Evolutionary conservation across 768 basidiomycete genomes (phyloP), one percentile per base, ranked within the genome.

Genomic region (Clitopilus hobsonii): DNA sequence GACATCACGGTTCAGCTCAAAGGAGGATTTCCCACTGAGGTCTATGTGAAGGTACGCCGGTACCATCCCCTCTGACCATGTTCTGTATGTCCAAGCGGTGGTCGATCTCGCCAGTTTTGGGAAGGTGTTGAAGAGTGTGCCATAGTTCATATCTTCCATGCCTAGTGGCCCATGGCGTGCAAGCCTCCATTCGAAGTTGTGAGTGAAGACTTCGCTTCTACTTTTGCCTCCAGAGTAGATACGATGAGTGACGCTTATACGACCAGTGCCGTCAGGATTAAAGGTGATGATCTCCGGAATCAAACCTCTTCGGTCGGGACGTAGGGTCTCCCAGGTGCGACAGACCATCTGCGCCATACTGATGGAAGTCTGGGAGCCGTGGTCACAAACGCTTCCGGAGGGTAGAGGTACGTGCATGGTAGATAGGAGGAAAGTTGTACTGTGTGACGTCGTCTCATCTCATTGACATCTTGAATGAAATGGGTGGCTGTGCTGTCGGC

Each of bases 331-430:
- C 51, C 51, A 52, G 14, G 51, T 52, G 3, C 51, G 27, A 13
- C 29, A 52, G 16, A 52, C 51, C 28, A 36, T 36, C 36, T 52
- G 51, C 14, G 51, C 51, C 20, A 52, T 52, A 36, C 29, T 16
- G 14, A 52, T 36, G 5, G 51, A 30, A 29, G 51, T 30, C 16
- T 13, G 51, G n/a, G 51, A 52, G 7, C 16, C n/a, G 36, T 30
- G 14, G 51, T 52, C 51, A 30, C 51, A 52, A 18, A 52, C 51
- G 36, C 18, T 36, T 3, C 11, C 18, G 26, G 51, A 52, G 6
- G 51, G 51, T n/a, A 52, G 51, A 6, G 51, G 51, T 18, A 52
- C 23, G 24, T 32, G 36, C 51, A 52, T 52, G 60, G 38, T 20
- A 45, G 18, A 23, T 18, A 23, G 11, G 16, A 45, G 22, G 41